Base-by-base conservation (phyloP, 2,329 filamentous ascomycete species). In the Acrocalymma vagum region DNA sequence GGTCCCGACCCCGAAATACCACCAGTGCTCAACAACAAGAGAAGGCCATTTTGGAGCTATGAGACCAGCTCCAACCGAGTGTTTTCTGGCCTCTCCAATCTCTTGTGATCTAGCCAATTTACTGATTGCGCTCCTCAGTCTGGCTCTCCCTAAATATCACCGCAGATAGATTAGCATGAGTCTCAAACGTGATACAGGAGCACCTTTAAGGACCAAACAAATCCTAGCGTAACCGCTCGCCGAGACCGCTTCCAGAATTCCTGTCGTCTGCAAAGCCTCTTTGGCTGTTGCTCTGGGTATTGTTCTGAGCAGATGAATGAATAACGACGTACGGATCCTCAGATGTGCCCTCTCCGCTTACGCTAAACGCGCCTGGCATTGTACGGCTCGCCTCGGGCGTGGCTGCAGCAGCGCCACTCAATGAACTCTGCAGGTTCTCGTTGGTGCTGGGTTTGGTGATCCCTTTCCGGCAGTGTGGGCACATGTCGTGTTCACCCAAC, bases 401-500 rank as follows among this genome's bases (percentile, higher is more conserved):
- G 1, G 44, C 36, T 9, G n/a, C n/a, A n/a, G n/a, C n/a, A n/a
- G n/a, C n/a, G n/a, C n/a, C n/a, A n/a, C n/a, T n/a, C n/a, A n/a
- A n/a, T n/a, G 34, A 16, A 2, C 34, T 15, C 14, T n/a, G 36
- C 29, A 17, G 18, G 35, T 65, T 24, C 23, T 14, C 29, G 31
- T 16, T 49, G 45, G 10, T 33, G 30, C 3, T 26, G 20, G n/a
- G n/a, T 29, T 58, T 53, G 11, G 79, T 72, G 49, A 77, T 76
- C 9, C 73, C 71, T 45, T 72, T 79, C 21, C 87, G 79, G 62
- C 87, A 91, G 33, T 90, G 85, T 1, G 92, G 92, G 58, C 92
- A 96, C 0, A 90, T 95, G 58, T 96, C 90, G 69, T 96, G 90
- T 69, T 95, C 87, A 60, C 81, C 83, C 34, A 96, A 73, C 92